Conservation (phyloP, 2,329 filamentous ascomycete species). For the Camptophora hylomeconis region DNA sequence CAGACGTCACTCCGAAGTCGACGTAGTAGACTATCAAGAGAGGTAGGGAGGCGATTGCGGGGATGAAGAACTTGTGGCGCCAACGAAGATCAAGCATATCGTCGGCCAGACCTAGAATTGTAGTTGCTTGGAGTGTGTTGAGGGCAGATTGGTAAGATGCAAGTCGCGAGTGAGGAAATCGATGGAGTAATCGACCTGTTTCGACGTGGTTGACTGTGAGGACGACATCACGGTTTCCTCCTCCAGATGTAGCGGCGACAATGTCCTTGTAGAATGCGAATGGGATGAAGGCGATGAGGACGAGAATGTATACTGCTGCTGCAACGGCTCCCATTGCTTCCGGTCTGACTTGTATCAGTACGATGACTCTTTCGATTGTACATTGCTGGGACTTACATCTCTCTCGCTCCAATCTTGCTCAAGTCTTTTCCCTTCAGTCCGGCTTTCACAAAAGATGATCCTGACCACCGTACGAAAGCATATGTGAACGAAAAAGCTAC, state of each 20-base stretch:
- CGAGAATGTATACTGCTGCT: constrained; percentile 80
- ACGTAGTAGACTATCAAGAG: constrained; percentile 96
- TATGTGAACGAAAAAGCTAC: constrained; percentile 73
- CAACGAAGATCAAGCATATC: constrained; percentile 97
- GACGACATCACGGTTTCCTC: constrained; percentile 80
- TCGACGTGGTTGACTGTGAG: constrained; percentile 60
- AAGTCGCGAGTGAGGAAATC: constrained; percentile 92
- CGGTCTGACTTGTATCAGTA: constrained; percentile 47
- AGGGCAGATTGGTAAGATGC: constrained; percentile 91
- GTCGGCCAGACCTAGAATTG: constrained; percentile 84
- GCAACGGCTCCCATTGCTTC: constrained; percentile 95
- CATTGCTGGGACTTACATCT: constrained; percentile 45
- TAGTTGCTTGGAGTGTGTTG: constrained; percentile 79
- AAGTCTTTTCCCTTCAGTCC: constrained; percentile 85
- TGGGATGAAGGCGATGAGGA: constrained; percentile 83
- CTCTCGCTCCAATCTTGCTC: constrained; percentile 59
- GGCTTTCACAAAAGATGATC: constrained; percentile 72
- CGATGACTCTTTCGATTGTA: constrained; percentile 1
- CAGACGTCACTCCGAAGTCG: constrained; percentile 91
- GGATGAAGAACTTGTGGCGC: constrained; percentile 98
- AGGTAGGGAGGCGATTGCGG: constrained; percentile 82
- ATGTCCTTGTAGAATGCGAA: constrained; percentile 99
- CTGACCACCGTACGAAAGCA: constrained; percentile 85
- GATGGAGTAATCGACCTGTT: constrained; percentile 72
- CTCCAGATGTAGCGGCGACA: constrained; percentile 83